Evolutionary conservation across 1,284 basidiomycete genomes (phyloP).

Genomic region (Chalciporus sp.): DNA sequence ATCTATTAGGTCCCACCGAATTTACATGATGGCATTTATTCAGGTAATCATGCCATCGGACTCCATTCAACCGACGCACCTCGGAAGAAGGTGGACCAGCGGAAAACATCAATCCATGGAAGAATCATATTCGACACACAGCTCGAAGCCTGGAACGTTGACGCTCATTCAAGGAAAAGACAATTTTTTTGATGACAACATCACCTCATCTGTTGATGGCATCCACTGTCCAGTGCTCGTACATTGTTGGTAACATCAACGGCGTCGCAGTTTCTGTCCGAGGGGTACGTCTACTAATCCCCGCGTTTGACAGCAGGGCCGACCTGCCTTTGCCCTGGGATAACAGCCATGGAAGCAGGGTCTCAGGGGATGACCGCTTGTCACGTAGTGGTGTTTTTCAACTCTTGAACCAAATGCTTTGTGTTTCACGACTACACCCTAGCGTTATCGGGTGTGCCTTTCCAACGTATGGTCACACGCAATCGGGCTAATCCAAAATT

Average conservation of each 20-base stretch:
- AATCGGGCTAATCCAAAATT: background rate
- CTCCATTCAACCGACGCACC: background rate
- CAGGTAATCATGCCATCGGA: background rate
- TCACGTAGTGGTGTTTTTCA: background rate
- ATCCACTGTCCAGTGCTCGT: constrained; percentile 1
- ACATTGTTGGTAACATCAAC: background rate
- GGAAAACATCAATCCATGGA: background rate
- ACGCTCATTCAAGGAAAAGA: background rate
- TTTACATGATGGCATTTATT: background rate
- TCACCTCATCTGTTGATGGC: constrained; percentile 3
- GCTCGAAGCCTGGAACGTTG: no score
- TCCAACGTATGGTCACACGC: constrained; percentile 1
- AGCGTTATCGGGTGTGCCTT: background rate
- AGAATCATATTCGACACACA: background rate
- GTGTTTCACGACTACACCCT: background rate
- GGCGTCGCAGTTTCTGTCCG: constrained; percentile 3
- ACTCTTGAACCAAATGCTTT: background rate
- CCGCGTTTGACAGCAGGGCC: background rate
- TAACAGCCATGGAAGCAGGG: background rate
- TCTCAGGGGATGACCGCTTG: background rate
- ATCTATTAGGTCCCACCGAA: background rate
- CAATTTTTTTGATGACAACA: background rate
- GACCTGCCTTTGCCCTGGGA: background rate
- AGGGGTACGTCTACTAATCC: background rate
- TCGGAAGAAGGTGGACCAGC: background rate